phyloP scores from a whole-genome alignment of 2,329 filamentous ascomycete species.

The Cladosporium colombiae region DNA sequence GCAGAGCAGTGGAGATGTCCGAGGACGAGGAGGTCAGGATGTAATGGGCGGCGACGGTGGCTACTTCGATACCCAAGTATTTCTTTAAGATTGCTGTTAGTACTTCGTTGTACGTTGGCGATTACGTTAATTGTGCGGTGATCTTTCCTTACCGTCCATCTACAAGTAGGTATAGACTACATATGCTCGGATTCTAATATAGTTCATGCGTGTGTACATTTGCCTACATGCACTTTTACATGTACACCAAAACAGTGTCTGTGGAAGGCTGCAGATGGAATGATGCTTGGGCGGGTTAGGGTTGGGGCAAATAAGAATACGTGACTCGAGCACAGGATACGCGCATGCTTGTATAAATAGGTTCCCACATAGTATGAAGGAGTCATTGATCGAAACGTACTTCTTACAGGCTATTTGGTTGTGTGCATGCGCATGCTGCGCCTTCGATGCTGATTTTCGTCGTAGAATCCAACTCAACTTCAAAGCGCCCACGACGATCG shows the following conservation, averaged over 20 bases:
- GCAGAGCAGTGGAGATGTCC: neutral
- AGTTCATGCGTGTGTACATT: neutral
- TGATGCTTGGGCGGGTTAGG: neutral
- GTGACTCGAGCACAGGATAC: neutral
- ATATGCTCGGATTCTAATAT: neutral
- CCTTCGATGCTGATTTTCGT: neutral
- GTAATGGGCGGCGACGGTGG: neutral
- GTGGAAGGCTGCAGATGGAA: neutral
- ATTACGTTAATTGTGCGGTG: neutral
- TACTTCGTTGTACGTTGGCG: neutral
- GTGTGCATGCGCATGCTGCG: neutral
- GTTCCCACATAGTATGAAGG: neutral
- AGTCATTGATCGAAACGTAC: neutral
- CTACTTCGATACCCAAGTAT: slow-evolving; percentile 14
- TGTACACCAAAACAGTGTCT: neutral
- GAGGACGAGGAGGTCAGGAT: neutral
- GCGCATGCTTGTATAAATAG: neutral
- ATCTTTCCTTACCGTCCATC: neutral
- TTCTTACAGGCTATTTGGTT: neutral
- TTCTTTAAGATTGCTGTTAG: neutral
- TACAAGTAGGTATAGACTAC: neutral
- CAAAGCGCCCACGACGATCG: neutral
- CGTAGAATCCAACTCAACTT: neutral
- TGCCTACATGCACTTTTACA: neutral
- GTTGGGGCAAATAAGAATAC: neutral